phyloP scores from a whole-genome alignment of 331 rosid species.

The Malus hybrid region DNA sequence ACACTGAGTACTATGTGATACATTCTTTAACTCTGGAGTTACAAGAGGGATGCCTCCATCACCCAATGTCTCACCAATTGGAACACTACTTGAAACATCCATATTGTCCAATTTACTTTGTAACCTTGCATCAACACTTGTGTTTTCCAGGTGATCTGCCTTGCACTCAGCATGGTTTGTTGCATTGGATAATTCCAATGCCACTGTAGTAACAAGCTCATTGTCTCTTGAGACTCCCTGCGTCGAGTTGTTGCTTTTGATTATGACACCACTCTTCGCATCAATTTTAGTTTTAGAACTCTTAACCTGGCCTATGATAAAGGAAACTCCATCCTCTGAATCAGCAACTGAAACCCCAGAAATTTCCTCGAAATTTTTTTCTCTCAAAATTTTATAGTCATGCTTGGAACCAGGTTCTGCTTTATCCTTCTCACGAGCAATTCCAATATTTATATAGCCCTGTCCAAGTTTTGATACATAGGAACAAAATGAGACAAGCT shows the following conservation, averaged over 20 bases:
- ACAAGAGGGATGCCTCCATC: slow-evolving; percentile 25
- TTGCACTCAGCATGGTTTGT: slow-evolving; percentile 32
- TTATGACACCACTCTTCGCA: slow-evolving; percentile 24
- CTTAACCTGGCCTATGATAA: slow-evolving; percentile 66
- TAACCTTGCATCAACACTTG: slow-evolving; percentile 27
- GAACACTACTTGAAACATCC: slow-evolving; percentile 29
- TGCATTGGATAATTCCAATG: slow-evolving; percentile 22
- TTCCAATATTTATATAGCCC: slow-evolving; percentile 94
- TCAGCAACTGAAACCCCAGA: slow-evolving; percentile 65
- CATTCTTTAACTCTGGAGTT: slow-evolving; percentile 32
- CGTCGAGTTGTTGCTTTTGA: slow-evolving; percentile 22
- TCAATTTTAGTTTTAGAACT: slow-evolving; percentile 37
- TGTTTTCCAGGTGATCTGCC: slow-evolving; percentile 20
- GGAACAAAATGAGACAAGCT: slow-evolving; percentile 2
- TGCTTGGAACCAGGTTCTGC: slow-evolving; percentile 41
- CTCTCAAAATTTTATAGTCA: slow-evolving; percentile 55
- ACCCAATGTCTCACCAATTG: slow-evolving; percentile 29
- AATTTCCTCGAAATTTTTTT: slow-evolving; percentile 47
- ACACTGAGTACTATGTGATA: slow-evolving; percentile 27
- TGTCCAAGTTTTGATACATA: slow-evolving; percentile 31
- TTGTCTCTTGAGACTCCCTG: slow-evolving; percentile 34
- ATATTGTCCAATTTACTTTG: slow-evolving; percentile 18
- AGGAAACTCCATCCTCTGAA: slow-evolving; percentile 93
- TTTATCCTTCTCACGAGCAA: slow-evolving; percentile 78
- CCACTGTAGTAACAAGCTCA: slow-evolving; percentile 11